A percentile compares a stretch with the other conserved stretches of the same genome.
Evolutionary conservation across 73 alveolate genomes (phyloP).

Genomic region (Paramecium bursaria): DNA sequence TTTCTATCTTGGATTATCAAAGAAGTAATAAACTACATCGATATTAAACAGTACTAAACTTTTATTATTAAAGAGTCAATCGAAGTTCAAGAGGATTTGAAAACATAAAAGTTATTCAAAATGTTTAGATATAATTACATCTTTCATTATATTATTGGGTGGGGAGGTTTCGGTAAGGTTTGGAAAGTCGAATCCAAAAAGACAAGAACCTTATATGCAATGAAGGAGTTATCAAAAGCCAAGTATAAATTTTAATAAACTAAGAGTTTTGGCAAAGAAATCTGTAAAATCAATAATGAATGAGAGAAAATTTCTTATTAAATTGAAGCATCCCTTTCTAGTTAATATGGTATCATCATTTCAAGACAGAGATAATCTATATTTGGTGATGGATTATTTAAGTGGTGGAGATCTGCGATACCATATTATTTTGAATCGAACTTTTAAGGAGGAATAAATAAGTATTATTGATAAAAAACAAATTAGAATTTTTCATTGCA

Average conservation of each 20-base stretch:
- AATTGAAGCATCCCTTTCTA: conserved; percentile 70
- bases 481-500: conserved; percentile 77
- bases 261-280: conserved; percentile 69
- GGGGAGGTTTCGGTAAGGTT: conserved; percentile 73
- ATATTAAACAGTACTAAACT: conserved; percentile 18
- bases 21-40: background rate
- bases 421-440: conserved; percentile 63
- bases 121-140: conserved; percentile 19
- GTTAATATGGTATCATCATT: conserved; percentile 76
- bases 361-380: conserved; percentile 72
- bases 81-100: too few species aligned
- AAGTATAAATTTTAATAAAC: conserved; percentile 22
- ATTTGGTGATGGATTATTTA: conserved; percentile 70
- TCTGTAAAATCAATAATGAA: conserved; percentile 67
- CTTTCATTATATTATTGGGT: conserved; percentile 71
- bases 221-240: conserved; percentile 82
- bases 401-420: conserved; percentile 79
- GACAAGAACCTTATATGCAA: conserved; percentile 77
- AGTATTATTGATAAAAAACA: conserved; percentile 60
- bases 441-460: conserved; percentile 79
- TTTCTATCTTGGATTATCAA: conserved; percentile 9
- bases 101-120: background rate
- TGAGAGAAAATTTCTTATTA: conserved; percentile 65
- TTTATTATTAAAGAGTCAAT: too few species aligned
- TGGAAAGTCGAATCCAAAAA: conserved; percentile 89